A percentile compares a stretch with the other conserved stretches of the same genome.
Conservation (phyloP, 2,329 filamentous ascomycete species). For the Pseudogymnoascus sp. region DNA sequence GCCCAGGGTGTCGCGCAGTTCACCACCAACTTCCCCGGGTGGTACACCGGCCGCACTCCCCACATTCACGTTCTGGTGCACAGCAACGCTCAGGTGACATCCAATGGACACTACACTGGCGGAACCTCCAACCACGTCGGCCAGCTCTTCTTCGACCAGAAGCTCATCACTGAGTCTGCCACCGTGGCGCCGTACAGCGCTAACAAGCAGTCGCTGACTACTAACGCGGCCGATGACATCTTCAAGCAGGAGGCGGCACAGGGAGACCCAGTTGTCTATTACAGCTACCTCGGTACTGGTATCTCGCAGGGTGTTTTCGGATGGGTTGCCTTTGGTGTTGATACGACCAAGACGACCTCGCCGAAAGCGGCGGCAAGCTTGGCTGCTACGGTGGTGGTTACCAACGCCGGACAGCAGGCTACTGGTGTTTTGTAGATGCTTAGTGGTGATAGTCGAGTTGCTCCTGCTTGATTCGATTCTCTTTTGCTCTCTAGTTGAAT, state of each 20-base stretch:
- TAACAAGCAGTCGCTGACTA: constrained; percentile 39
- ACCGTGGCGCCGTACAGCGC: constrained; percentile 35
- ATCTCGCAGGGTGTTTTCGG: constrained; percentile 44
- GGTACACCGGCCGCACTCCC: constrained; percentile 36
- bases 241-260: constrained; percentile 38
- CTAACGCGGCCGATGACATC: constrained; percentile 40
- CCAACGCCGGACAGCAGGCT: background rate
- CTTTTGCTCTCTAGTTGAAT: background rate
- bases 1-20: constrained; percentile 35
- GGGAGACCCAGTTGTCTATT: constrained; percentile 46
- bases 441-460: background rate
- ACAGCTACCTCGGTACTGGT: constrained; percentile 47
- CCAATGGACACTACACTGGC: constrained; percentile 41
- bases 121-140: constrained; percentile 50
- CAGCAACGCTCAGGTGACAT: constrained; percentile 27
- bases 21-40: constrained; percentile 36
- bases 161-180: constrained; percentile 44
- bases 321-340: constrained; percentile 46
- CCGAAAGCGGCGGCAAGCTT: constrained; percentile 36
- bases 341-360: constrained; percentile 34
- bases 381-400: constrained; percentile 27
- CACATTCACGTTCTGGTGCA: constrained; percentile 43
- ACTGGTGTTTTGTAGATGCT: background rate
- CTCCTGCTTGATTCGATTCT: background rate
- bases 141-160: constrained; percentile 57